Percentiles rank a stretch among this genome's conserved stretches.
Evolutionary conservation across 495 filamentous ascomycete species (phyloP).

Genomic region (Neurospora hispaniola): DNA sequence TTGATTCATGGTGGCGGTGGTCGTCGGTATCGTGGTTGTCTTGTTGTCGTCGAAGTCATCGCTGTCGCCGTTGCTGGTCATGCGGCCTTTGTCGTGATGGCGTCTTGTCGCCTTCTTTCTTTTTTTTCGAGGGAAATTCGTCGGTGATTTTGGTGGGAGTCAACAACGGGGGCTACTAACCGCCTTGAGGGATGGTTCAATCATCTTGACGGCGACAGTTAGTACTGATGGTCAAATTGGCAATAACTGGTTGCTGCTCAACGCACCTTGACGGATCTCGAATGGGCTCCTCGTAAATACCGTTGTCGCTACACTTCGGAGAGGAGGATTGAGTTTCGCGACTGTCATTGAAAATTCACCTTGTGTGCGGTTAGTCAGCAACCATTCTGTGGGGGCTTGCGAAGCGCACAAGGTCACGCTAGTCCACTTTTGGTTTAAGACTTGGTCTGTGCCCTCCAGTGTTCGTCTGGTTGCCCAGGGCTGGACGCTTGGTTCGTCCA

Average conservation of each 20-base stretch:
- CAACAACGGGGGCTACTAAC: not conserved
- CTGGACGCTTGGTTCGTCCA: not conserved
- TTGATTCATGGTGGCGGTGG: not conserved
- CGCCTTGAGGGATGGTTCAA: not conserved
- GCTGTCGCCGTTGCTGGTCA: not conserved
- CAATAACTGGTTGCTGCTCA: not conserved
- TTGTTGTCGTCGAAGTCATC: not conserved
- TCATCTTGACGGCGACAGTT: not conserved
- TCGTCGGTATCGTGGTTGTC: not conserved
- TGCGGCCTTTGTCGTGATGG: not conserved
- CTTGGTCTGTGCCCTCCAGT: not conserved
- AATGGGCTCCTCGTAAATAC: not conserved
- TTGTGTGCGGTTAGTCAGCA: not conserved
- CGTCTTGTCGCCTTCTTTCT: not conserved
- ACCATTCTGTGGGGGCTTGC: not conserved
- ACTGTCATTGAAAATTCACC: not conserved
- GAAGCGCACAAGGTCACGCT: not conserved
- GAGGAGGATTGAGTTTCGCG: not conserved
- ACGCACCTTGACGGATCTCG: not conserved
- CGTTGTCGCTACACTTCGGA: not conserved
- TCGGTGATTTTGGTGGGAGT: not conserved
- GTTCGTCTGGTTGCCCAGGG: not conserved
- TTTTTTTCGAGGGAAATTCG: not conserved
- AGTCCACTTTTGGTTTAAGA: fast-evolving
- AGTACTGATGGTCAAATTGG: not conserved